phyloP scores from a whole-genome alignment of 1,284 basidiomycete genomes.

The Fomes fomentarius region DNA sequence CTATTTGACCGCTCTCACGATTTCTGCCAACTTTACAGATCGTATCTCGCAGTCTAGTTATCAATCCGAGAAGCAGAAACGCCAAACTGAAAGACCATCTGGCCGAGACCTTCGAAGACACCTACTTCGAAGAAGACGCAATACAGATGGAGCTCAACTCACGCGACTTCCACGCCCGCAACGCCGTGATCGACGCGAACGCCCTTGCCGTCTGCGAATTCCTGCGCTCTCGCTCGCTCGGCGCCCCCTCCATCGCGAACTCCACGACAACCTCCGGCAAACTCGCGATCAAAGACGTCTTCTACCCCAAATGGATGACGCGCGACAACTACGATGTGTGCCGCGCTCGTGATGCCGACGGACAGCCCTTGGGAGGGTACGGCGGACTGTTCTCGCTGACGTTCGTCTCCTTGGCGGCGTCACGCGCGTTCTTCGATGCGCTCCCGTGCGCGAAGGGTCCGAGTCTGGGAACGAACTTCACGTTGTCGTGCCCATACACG shows the following conservation, averaged over 20 bases:
- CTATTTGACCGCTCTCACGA: too few species aligned
- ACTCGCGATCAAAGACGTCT: conserved; percentile 76
- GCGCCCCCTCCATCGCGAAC: too few species aligned
- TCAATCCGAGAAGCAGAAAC: conserved; percentile 84
- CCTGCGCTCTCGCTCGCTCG: conserved; percentile 63
- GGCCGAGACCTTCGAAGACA: conserved; percentile 77
- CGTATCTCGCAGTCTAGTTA: conserved; percentile 62
- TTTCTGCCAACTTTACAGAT: too few species aligned
- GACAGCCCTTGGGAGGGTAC: conserved; percentile 62
- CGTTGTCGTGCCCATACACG: conserved; percentile 91
- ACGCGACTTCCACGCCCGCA: conserved; percentile 84
- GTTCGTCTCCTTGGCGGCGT: conserved; percentile 73
- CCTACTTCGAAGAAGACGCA: conserved; percentile 91
- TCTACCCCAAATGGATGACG: conserved; percentile 88
- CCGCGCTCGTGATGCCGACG: conserved; percentile 37
- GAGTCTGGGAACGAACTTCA: conserved; percentile 95
- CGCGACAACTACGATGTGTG: conserved; percentile 75
- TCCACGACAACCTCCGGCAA: too few species aligned
- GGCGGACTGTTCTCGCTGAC: conserved; percentile 94
- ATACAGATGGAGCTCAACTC: conserved; percentile 98
- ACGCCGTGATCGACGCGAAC: conserved; percentile 82
- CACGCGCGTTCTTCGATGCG: conserved; percentile 86
- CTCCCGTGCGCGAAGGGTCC: conserved; percentile 90
- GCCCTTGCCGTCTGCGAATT: conserved; percentile 83
- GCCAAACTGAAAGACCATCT: conserved; percentile 63